Base-by-base conservation (phyloP, 148 eudicot genomes). In the Vaccinium vitisidaea region DNA sequence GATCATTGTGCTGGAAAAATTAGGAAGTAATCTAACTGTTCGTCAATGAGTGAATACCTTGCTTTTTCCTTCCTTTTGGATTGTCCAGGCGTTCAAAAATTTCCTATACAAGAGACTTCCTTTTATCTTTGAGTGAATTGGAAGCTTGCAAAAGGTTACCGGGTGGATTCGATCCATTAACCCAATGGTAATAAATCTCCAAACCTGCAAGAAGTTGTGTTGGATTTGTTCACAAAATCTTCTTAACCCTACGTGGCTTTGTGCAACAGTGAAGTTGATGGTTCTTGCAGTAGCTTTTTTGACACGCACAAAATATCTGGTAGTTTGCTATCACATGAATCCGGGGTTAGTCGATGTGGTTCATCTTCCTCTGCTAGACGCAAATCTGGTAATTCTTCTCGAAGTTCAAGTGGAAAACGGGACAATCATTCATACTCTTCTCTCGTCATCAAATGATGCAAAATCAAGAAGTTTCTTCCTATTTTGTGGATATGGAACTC, bases 101-200 rank as follows among this genome's bases (percentile, higher is more conserved):
- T 14, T 25, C 58, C 6, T 81, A 81, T 81, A 15, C 75, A 67
- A 81, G 75, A 67, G 76, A 65, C 25, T 67, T 81, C 25, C 83
- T 67, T 25, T 27, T 67, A 14, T 81, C 83, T 49, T 25, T 81
- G 27, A 63, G 39, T 7, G 55, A 67, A n/a, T 46, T 81, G 83
- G 76, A 25, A n/a, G 12, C 25, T 63, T 81, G 83, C 58, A 48
- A 67, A 67, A 21, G 10, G 55, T 48, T 81, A 8, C 83, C 76
- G 13, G 15, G 76, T 49, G 58, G 58, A 81, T 46, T 67, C 18
- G 43, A 81, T 5, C 3, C 6, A 5, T 46, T 56, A 23, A 67
- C 25, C 25, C 15, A 13, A 6, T 19, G 56, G 76, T 81, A 81
- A 46, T 30, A 43, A 32, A 1, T 19, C 52, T 8, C 55, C 56